phyloP scores from a whole-genome alignment of 129 eudicot species.

The Apium graveolens region DNA sequence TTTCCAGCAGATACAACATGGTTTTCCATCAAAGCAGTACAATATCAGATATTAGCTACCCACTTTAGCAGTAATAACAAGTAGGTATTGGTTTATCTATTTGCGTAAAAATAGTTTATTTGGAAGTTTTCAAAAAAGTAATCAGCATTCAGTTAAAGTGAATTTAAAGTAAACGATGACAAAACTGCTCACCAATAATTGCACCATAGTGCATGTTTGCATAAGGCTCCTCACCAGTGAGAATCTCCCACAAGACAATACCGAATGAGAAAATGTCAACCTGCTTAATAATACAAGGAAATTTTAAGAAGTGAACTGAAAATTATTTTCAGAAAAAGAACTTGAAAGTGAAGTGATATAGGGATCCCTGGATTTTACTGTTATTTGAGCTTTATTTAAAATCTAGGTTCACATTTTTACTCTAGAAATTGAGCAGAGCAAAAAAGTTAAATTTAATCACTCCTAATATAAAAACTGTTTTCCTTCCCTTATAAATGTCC shows the following conservation, averaged over 20 bases:
- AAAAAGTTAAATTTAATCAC: background rate
- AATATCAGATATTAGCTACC: background rate
- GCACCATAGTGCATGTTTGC: conserved; percentile 77
- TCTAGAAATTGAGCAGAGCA: background rate
- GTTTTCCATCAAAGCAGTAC: background rate
- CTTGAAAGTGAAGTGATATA: background rate
- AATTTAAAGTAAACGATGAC: conserved; percentile 2
- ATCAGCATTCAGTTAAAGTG: background rate
- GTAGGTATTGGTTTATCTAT: background rate
- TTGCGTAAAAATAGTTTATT: background rate
- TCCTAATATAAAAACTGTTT: background rate
- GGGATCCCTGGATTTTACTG: background rate
- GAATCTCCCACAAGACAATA: conserved; percentile 94
- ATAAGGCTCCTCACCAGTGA: conserved; percentile 87
- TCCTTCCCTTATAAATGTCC: background rate
- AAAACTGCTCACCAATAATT: conserved; percentile 47
- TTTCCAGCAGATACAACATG: background rate
- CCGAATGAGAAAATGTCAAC: conserved; percentile 92
- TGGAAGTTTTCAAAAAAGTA: background rate
- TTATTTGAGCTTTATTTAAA: background rate
- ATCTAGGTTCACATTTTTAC: background rate
- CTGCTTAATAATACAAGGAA: conserved; percentile 20
- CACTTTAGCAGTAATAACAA: background rate
- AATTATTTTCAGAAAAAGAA: background rate
- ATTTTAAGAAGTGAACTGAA: background rate